Evolutionary conservation across 2,329 filamentous ascomycete genomes (phyloP), one percentile per base, ranked within the genome.

Genomic region (Nigrospora osmanthi): DNA sequence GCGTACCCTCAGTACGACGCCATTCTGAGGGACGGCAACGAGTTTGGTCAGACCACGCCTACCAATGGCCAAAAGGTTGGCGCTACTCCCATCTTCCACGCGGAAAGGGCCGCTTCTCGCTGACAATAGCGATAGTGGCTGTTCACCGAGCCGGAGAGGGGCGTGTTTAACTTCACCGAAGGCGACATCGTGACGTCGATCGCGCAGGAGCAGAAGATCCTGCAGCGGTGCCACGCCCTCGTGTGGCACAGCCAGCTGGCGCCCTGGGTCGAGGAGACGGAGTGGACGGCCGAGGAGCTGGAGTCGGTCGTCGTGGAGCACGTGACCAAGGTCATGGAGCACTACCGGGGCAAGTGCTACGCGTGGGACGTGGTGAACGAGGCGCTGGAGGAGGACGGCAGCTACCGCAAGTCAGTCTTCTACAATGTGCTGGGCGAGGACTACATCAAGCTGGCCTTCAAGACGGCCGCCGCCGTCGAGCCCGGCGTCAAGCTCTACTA

Each of bases 31-130:
- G 67, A 80, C 56, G 67, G 56, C 12, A 61, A 67, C 32, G 76
- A 82, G 52, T 85, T 83, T 54, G 80, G 78, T 30, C 74, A 80
- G 54, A 72, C 80, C 15, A 83, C 79, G 0, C 76, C 79, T 0
- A 75, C 73, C 42, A 83, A 83, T 54, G 71, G 73, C 11, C 74
- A 79, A 51, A 70, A 76, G 69, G 61, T 63, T 19, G 7, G 52
- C 36, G 36, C 19, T 38, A 14, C 7, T 3, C 14, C 15, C 23
- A 10, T 10, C 7, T 28, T 6, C 23, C 23, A 28, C 7, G 23
- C 23, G 23, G 5, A 28, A 10, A 28, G 5, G 5, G 23, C 23
- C 9, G 7, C 5, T 2, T 2, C 9, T 17, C 31, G 15, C 49
- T 50, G 14, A 55, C 30, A 5, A 11, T 10, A 35, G 31, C 12